These are phyloP conservation scores for Trypanosoma lewisi DNA, from an alignment of 208 protist species.

Conservation along the genomic window DNA sequence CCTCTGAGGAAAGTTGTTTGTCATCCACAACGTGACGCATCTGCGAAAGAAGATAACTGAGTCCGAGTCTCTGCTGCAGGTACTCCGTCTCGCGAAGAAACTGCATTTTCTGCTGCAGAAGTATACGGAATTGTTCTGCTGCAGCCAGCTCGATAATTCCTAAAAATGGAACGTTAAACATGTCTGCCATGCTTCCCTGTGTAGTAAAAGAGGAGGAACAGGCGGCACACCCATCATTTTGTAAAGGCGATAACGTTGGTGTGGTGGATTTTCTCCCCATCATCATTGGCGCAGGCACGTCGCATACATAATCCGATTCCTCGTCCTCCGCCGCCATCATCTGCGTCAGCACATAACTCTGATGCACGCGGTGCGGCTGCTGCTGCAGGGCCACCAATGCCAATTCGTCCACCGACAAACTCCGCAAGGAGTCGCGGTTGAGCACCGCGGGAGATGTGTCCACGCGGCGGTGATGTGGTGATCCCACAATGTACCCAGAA, in stretches of 20 bases:
- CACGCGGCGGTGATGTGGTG: not conserved
- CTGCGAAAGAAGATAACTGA: slow-evolving; percentile 58
- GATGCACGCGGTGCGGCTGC: slow-evolving; percentile 35
- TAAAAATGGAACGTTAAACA: not conserved
- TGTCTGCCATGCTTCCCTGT: not conserved
- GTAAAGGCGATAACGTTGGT: not conserved
- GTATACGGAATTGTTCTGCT: slow-evolving; percentile 58
- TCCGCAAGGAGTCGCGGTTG: not conserved
- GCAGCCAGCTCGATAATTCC: slow-evolving; percentile 7
- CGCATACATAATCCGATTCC: not conserved
- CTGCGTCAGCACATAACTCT: slow-evolving; percentile 26
- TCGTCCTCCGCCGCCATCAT: slow-evolving; percentile 36
- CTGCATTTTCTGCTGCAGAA: slow-evolving; percentile 45
- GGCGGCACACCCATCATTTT: not conserved
- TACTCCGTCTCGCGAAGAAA: slow-evolving; percentile 45
- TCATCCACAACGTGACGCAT: slow-evolving; percentile 38
- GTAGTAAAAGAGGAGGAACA: not conserved
- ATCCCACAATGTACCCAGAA: slow-evolving; percentile 21
- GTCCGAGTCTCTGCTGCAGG: slow-evolving; percentile 43
- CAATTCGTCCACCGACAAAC: slow-evolving; percentile 27
- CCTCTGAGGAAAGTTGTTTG: slow-evolving; percentile 26
- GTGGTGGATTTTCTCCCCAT: not conserved
- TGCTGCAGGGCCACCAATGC: slow-evolving; percentile 32
- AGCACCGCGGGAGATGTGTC: not conserved
- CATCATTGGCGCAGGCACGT: not conserved